Percentiles rank a stretch among this genome's conserved stretches.
Conservation (phyloP, 495 filamentous ascomycete genomes). For the Penicillium antarcticum region DNA sequence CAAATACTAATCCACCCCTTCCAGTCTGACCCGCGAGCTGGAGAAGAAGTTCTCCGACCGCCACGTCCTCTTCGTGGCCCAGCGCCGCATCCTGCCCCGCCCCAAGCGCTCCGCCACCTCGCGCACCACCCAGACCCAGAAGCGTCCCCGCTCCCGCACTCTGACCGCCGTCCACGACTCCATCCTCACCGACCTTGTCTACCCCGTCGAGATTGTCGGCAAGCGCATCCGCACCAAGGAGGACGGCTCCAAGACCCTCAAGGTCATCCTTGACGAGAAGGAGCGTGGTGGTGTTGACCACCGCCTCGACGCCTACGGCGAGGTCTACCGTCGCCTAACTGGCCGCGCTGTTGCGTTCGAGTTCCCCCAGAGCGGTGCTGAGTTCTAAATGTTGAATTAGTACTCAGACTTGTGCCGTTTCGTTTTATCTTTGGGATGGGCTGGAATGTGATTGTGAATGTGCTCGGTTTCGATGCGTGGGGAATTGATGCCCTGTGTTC, state of each 20-base stretch:
- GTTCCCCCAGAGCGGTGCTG: slow-evolving; percentile 83
- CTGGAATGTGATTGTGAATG: slow-evolving; percentile 3
- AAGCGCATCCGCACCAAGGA: slow-evolving; percentile 96
- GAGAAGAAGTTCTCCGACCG: slow-evolving; percentile 99
- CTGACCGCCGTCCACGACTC: slow-evolving; percentile 97
- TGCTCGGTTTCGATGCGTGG: slow-evolving; percentile 20
- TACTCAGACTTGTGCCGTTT: slow-evolving; percentile 6
- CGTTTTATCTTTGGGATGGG: slow-evolving; percentile 10
- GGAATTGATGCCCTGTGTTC: slow-evolving; percentile 19
- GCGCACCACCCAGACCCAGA: slow-evolving; percentile 91
- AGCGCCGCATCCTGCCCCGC: slow-evolving; percentile 96
- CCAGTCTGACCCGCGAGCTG: slow-evolving; percentile 96
- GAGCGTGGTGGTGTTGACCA: slow-evolving; percentile 98
- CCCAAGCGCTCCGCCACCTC: slow-evolving; percentile 94
- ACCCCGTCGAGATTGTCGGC: slow-evolving; percentile 99
- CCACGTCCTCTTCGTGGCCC: slow-evolving; percentile 97
- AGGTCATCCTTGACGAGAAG: slow-evolving; percentile 99
- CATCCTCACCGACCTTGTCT: slow-evolving; percentile 94
- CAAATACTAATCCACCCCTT: slow-evolving; percentile 4
- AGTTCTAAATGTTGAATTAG: slow-evolving; percentile 62
- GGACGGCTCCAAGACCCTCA: slow-evolving; percentile 94
- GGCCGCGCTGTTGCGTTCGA: slow-evolving; percentile 93
- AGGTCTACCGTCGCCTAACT: slow-evolving; percentile 95
- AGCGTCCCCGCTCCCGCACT: slow-evolving; percentile 95
- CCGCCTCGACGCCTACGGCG: slow-evolving; percentile 96